These are phyloP conservation scores for Lactuca sativa DNA, from an alignment of 129 eudicot species.

Conservation along the genomic window DNA sequence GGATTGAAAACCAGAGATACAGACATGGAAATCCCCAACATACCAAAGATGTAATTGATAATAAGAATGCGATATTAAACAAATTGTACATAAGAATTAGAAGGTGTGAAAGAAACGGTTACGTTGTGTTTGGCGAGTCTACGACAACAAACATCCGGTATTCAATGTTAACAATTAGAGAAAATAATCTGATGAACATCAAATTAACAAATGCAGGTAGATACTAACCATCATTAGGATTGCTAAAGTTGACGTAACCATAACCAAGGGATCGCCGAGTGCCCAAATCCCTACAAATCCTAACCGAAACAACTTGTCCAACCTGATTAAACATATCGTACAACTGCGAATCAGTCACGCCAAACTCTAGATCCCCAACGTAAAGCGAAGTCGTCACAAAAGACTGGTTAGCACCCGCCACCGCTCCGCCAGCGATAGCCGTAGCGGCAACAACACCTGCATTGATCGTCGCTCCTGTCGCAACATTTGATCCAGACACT, in stretches of 20 bases:
- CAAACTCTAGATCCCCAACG: constrained; percentile 67
- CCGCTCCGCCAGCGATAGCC: constrained; percentile 28
- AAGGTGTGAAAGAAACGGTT: not conserved
- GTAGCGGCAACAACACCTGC: constrained; percentile 29
- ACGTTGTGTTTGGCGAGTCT: not conserved
- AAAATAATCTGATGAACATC: not conserved
- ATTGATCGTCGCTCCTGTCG: constrained; percentile 21
- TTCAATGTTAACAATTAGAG: not conserved
- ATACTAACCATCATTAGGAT: constrained; percentile 61
- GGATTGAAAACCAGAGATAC: not conserved
- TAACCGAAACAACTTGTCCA: constrained; percentile 81
- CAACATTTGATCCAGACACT: constrained; percentile 38
- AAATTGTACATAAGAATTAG: not conserved
- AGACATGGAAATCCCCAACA: not conserved
- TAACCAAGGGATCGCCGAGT: constrained; percentile 73
- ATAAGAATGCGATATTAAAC: not conserved
- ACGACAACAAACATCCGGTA: not conserved
- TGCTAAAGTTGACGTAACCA: constrained; percentile 77
- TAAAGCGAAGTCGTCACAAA: constrained; percentile 64
- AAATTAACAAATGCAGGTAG: not conserved
- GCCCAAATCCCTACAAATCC: constrained; percentile 76
- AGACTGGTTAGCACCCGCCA: constrained; percentile 30
- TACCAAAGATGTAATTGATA: not conserved
- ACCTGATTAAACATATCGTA: constrained; percentile 74
- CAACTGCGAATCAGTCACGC: constrained; percentile 70